A percentile compares a stretch with the other conserved stretches of the same genome.
Evolutionary conservation across 1,284 basidiomycete species (phyloP).

Genomic region (Laetiporus sulphureus): DNA sequence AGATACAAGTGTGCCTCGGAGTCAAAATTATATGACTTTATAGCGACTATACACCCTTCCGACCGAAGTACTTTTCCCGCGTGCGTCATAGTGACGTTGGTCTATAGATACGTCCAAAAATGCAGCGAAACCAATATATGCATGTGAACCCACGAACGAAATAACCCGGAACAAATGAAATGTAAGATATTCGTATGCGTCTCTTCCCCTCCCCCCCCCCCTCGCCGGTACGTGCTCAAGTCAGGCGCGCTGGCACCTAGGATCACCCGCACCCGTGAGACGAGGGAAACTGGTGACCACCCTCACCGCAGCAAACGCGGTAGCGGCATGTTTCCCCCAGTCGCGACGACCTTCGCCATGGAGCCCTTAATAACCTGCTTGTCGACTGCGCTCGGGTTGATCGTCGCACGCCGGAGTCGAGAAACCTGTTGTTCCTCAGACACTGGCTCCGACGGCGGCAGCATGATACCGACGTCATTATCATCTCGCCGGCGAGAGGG

Average conservation of each 20-base stretch:
- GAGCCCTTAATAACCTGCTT: constrained; percentile 48
- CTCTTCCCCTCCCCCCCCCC: no score
- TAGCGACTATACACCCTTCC: constrained; percentile 6
- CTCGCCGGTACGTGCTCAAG: not conserved
- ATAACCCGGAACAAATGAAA: not conserved
- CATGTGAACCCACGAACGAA: not conserved
- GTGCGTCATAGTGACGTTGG: no score
- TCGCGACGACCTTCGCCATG: constrained; percentile 43
- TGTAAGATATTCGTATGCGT: no score
- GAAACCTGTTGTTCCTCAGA: constrained; percentile 32
- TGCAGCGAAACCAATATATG: not conserved
- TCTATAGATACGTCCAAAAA: not conserved
- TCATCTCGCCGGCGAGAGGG: constrained; percentile 3
- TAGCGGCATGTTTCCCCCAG: constrained; percentile 9
- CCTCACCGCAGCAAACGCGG: constrained; percentile 9
- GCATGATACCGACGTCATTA: constrained; percentile 5
- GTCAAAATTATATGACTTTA: no score
- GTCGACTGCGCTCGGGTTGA: constrained; percentile 35
- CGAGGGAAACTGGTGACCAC: not conserved
- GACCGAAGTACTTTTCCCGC: constrained; percentile 6
- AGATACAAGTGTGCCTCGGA: constrained; percentile 3
- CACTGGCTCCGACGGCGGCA: constrained; percentile 26
- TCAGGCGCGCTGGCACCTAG: not conserved
- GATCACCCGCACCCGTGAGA: not conserved
- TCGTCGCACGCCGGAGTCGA: constrained; percentile 34